Base-by-base conservation (phyloP, 1,284 basidiomycete genomes). In the Caloboletus firmus region DNA sequence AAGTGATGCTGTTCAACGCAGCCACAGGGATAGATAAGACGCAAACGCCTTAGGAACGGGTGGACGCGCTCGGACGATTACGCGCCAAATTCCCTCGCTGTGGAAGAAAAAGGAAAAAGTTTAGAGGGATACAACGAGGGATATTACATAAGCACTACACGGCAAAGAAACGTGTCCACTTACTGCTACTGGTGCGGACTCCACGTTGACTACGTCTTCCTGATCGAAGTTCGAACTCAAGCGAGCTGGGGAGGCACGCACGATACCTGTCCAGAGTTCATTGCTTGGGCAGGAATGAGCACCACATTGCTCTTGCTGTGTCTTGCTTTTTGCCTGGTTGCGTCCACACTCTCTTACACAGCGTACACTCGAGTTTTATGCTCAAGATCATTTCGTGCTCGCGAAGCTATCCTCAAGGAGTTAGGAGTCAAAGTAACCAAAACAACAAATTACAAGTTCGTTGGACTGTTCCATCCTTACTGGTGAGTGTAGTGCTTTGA, bases 391-490 rank as follows among this genome's bases (percentile, higher is more conserved):
- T 17, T 37, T 32, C 58, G 41, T 32, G 48, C 49, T 17, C 69
- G 67, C 35, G 51, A 53, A 36, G 45, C 43, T 4, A 55, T 70
- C 40, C 56, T 72, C 26, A 45, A 45, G 26, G 54, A 62, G 12
- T 24, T 69, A 2, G 58, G 59, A 6, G 13, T 51, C 22, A 10
- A 42, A 26, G 34, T n/a, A 17, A 35, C 50, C 1, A 10, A 51
- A 34, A 15, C 41, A 7, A 55, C 13, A 22, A 52, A 59, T 15
- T 77, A 74, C 64, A 76, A 69, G 43, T 72, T 93, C 7, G 78
- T 95, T 12, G 95, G 92, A 0, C 93, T 98, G 74, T 95, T 97
- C 71, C 95, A 98, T 73, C 95, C 95, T 0, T 98, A 95, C 72
- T 97, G 94, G 93, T 95, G 64, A 75, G 84, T 69, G 15, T 22